Percentiles rank a stretch among this genome's conserved stretches.
Evolutionary conservation across 1,284 basidiomycete species (phyloP).

Genomic region (Gymnopus androsaceus): DNA sequence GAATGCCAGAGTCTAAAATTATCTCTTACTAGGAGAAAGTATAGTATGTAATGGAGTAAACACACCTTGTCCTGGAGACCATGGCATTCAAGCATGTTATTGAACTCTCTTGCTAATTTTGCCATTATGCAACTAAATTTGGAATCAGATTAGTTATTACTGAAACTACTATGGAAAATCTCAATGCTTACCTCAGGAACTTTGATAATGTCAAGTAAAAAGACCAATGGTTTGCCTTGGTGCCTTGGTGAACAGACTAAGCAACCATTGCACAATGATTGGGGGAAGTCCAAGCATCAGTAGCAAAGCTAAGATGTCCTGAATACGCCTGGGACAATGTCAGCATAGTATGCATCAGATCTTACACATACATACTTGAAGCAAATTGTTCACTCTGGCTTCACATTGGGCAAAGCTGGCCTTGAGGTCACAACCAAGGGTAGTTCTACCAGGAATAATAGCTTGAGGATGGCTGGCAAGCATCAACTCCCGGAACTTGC

Average conservation of each 20-base stretch:
- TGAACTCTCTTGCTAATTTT: background rate
- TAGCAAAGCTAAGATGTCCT: background rate
- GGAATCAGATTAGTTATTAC: too few species aligned
- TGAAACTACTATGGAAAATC: background rate
- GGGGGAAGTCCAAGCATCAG: too few species aligned
- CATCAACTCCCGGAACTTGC: constrained; percentile 1
- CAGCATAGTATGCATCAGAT: background rate
- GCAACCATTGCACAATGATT: background rate
- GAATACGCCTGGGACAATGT: background rate
- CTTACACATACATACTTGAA: background rate
- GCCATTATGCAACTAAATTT: too few species aligned
- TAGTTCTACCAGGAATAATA: background rate
- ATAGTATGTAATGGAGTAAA: background rate
- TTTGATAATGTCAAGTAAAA: constrained; percentile 4
- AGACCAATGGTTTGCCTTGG: background rate
- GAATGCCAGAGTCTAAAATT: constrained; percentile 14
- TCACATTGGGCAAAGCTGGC: too few species aligned
- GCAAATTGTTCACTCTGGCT: background rate
- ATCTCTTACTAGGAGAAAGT: background rate
- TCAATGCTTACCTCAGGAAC: background rate
- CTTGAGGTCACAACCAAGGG: background rate
- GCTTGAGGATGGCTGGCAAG: background rate
- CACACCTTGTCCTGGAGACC: constrained; percentile 6
- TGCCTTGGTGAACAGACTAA: background rate
- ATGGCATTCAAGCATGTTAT: background rate